phyloP scores from a whole-genome alignment of 2,329 filamentous ascomycete genomes.

The Fragosphaeria purpurea region DNA sequence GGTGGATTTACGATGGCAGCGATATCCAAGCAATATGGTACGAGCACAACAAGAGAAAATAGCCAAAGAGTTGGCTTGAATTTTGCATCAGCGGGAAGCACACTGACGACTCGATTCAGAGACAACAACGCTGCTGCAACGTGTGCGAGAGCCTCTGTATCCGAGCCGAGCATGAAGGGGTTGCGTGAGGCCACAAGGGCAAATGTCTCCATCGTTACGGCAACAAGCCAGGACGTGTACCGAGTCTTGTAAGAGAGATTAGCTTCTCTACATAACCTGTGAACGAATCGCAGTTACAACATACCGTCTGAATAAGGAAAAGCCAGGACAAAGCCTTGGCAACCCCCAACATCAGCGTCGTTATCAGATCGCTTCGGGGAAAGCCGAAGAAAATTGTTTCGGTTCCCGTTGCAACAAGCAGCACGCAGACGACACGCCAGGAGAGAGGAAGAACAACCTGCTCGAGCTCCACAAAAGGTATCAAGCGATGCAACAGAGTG shows the following conservation, averaged over 20 bases:
- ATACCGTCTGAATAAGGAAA: constrained; percentile 23
- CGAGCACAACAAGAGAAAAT: constrained; percentile 1
- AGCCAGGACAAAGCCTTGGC: constrained; percentile 26
- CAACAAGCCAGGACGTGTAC: constrained; percentile 1
- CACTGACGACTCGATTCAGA: background rate
- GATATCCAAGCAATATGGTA: background rate
- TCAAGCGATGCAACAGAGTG: background rate
- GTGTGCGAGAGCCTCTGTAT: background rate
- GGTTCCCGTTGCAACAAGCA: background rate
- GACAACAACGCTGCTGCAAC: background rate
- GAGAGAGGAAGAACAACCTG: background rate
- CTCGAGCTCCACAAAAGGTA: background rate
- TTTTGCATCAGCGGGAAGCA: background rate
- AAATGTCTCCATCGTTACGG: background rate
- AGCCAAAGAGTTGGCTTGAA: background rate
- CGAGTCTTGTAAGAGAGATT: constrained; percentile 14
- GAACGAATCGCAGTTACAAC: constrained; percentile 15
- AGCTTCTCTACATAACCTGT: constrained; percentile 6
- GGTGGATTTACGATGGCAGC: background rate
- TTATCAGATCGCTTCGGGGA: background rate
- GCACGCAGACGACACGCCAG: background rate
- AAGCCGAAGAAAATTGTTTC: background rate
- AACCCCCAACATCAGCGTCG: constrained; percentile 16
- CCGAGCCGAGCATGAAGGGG: background rate
- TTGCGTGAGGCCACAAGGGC: background rate